These are phyloP conservation scores for Rhizophora apiculata DNA, from an alignment of 345 rosid species.

Conservation along the genomic window DNA sequence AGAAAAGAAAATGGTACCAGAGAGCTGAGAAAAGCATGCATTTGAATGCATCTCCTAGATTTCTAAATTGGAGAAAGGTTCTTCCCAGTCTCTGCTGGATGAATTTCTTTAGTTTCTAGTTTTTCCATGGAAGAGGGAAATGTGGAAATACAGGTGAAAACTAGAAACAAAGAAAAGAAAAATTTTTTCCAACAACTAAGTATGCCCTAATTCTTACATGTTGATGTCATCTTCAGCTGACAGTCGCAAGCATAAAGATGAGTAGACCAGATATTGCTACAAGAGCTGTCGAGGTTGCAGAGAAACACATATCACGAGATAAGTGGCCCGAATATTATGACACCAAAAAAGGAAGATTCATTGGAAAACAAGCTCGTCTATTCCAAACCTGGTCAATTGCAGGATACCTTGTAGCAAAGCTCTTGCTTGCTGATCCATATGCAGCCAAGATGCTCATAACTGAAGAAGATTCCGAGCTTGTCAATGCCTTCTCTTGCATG, in stretches of 20 bases:
- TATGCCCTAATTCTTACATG: neutral
- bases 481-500: constrained; percentile 54
- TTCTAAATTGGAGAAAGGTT: no score
- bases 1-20: no score
- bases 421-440: constrained; percentile 39
- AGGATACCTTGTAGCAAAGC: constrained; percentile 50
- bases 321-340: constrained; percentile 59
- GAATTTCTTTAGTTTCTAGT: no score
- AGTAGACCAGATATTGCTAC: constrained; percentile 46
- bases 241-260: constrained; percentile 56
- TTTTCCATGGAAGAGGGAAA: no score
- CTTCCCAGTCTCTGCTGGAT: no score
- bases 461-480: constrained; percentile 47
- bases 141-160: neutral
- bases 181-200: neutral
- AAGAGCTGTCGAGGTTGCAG: constrained; percentile 39
- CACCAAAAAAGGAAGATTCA: constrained; percentile 46
- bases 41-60: no score
- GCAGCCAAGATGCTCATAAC: constrained; percentile 43
- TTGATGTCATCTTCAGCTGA: constrained; percentile 34
- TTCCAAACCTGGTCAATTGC: constrained; percentile 60
- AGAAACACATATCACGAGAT: constrained; percentile 39
- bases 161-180: neutral
- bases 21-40: no score
- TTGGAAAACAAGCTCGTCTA: constrained; percentile 43